Evolutionary conservation across 202 grass and related monocot genomes (phyloP).

Genomic region (Musa balbisiana): DNA sequence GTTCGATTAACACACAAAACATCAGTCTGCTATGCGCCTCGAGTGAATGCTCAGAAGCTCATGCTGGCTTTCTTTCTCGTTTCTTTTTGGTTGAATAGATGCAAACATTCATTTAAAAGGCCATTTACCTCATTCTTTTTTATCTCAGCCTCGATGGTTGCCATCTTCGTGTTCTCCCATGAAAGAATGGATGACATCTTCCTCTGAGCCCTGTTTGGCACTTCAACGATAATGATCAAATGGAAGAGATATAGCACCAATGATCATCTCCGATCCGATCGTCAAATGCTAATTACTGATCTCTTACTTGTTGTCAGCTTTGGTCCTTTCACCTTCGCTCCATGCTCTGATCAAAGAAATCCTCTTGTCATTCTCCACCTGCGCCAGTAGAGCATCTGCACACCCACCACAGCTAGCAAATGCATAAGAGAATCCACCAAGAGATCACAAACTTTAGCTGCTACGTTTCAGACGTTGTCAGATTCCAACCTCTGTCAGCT

Average conservation of each 20-base stretch:
- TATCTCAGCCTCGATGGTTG: slow-evolving; percentile 41
- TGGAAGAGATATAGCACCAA: too few relatives aligned
- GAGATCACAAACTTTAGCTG: too few relatives aligned
- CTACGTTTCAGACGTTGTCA: background rate
- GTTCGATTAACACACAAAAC: too few relatives aligned
- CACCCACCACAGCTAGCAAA: background rate
- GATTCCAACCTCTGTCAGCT: background rate
- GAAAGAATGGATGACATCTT: slow-evolving; percentile 45
- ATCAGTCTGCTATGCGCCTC: too few relatives aligned
- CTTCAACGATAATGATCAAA: background rate
- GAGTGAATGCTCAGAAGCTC: too few relatives aligned
- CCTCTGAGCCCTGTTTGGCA: slow-evolving; percentile 36
- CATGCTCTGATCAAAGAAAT: slow-evolving; percentile 58
- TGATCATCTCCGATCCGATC: background rate
- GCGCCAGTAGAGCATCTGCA: slow-evolving; percentile 38
- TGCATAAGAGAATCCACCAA: too few relatives aligned
- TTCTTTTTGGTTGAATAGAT: too few relatives aligned
- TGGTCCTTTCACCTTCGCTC: slow-evolving; percentile 54
- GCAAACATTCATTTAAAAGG: background rate
- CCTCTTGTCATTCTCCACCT: slow-evolving; percentile 52
- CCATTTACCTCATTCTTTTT: slow-evolving; percentile 37
- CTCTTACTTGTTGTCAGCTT: slow-evolving; percentile 49
- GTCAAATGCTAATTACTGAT: too few relatives aligned
- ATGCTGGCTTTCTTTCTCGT: too few relatives aligned
- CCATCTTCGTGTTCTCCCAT: slow-evolving; percentile 49